A percentile compares a stretch with the other conserved stretches of the same genome.
Evolutionary conservation across 2,329 filamentous ascomycete species (phyloP).

Genomic region (Raffaelea arxii): DNA sequence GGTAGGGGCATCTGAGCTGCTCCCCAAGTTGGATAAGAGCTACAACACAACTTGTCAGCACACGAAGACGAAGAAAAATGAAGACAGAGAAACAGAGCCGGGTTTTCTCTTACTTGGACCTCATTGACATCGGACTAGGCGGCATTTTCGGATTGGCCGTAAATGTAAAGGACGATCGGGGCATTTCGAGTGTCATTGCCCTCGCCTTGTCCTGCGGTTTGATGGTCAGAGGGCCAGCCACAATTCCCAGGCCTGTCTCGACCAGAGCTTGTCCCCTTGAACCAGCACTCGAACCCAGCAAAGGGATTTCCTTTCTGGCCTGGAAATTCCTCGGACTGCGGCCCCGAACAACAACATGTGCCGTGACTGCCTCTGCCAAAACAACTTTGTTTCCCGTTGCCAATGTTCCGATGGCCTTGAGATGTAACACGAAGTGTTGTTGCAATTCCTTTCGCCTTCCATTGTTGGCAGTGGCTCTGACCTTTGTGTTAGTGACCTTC

Average conservation of each 20-base stretch:
- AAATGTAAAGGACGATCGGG: constrained; percentile 48
- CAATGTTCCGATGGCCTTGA: constrained; percentile 78
- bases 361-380: constrained; percentile 75
- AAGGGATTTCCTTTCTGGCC: constrained; percentile 81
- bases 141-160: constrained; percentile 43
- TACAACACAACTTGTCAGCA: constrained; percentile 23
- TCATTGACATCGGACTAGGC: constrained; percentile 42
- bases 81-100: not conserved
- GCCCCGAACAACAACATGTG: constrained; percentile 87
- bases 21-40: constrained; percentile 50
- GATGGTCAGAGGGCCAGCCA: constrained; percentile 43
- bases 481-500: not conserved
- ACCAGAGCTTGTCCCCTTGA: constrained; percentile 67
- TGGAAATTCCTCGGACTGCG: constrained; percentile 93
- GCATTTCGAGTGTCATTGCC: constrained; percentile 43
- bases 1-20: constrained; percentile 35
- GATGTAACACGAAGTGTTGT: constrained; percentile 84
- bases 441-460: constrained; percentile 89
- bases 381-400: constrained; percentile 74
- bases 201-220: constrained; percentile 48
- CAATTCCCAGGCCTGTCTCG: constrained; percentile 52
- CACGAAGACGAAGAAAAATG: not conserved
- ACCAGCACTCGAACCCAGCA: constrained; percentile 66
- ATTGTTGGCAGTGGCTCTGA: constrained; percentile 87
- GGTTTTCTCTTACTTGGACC: constrained; percentile 44